A percentile compares a stretch with the other conserved stretches of the same genome.
Evolutionary conservation across 208 protist species (phyloP).

Genomic region (Trypanosoma lewisi): DNA sequence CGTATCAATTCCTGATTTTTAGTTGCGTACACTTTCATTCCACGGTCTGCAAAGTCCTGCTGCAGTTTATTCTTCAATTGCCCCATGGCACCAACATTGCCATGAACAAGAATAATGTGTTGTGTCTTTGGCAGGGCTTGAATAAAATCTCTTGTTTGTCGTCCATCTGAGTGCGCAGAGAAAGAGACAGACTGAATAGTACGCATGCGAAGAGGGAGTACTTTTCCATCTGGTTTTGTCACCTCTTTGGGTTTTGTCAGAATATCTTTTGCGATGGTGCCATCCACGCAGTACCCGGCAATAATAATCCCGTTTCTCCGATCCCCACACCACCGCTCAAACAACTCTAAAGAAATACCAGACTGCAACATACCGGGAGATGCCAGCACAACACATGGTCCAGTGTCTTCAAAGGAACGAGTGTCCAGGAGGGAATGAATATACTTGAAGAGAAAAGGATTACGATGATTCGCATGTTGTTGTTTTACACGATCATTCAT

Average conservation of each 20-base stretch:
- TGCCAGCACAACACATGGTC: constrained; percentile 94
- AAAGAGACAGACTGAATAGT: constrained; percentile 96
- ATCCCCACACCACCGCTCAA: constrained; percentile 97
- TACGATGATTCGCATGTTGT: constrained; percentile 90
- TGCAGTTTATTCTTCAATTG: constrained; percentile 91
- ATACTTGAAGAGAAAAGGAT: constrained; percentile 98
- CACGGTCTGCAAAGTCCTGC: constrained; percentile 78
- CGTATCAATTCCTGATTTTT: constrained; percentile 92
- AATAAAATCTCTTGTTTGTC: constrained; percentile 91
- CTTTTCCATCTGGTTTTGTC: constrained; percentile 84
- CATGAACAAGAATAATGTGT: constrained; percentile 95
- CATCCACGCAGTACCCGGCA: constrained; percentile 97
- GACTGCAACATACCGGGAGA: constrained; percentile 97
- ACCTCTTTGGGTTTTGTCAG: constrained; percentile 85
- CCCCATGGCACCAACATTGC: constrained; percentile 93
- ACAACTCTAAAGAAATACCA: constrained; percentile 97
- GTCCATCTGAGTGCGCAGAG: constrained; percentile 96
- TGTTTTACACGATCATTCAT: constrained; percentile 97
- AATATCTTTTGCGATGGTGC: constrained; percentile 96
- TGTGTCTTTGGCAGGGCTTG: constrained; percentile 66
- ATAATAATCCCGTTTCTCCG: constrained; percentile 96
- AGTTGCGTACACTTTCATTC: constrained; percentile 90
- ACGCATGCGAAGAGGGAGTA: constrained; percentile 89
- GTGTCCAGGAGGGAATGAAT: constrained; percentile 92
- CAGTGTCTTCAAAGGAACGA: constrained; percentile 90